Percentiles rank a stretch among this genome's conserved stretches.
Conservation (phyloP, 768 basidiomycete genomes). For the Goffeauzyma gilvescens region DNA sequence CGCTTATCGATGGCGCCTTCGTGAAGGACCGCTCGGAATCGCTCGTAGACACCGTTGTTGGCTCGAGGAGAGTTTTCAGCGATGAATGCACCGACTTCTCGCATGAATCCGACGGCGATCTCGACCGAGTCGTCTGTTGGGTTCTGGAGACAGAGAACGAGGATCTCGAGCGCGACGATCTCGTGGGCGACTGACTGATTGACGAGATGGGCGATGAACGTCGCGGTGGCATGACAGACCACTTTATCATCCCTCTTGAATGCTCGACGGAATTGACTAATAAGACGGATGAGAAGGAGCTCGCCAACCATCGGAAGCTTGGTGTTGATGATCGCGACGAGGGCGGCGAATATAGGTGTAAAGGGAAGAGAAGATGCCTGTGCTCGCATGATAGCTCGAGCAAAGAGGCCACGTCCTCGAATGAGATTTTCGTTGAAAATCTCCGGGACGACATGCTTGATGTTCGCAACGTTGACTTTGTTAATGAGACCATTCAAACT, state of each 20-base stretch:
- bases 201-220: constrained; percentile 73
- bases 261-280: constrained; percentile 82
- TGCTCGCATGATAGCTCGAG: constrained; percentile 91
- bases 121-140: constrained; percentile 97
- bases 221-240: constrained; percentile 80
- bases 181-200: constrained; percentile 88
- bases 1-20: constrained; percentile 88
- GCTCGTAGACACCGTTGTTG: constrained; percentile 83
- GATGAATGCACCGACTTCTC: constrained; percentile 90
- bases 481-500: constrained; percentile 98
- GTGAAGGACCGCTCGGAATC: constrained; percentile 89
- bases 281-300: constrained; percentile 63
- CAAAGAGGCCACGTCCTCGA: constrained; percentile 77
- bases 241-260: constrained; percentile 98
- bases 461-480: constrained; percentile 89
- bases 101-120: constrained; percentile 91
- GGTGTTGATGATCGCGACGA: constrained; percentile 88
- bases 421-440: constrained; percentile 85
- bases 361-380: constrained; percentile 93
- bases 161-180: constrained; percentile 81
- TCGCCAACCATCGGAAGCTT: constrained; percentile 95
- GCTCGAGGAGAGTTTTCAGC: constrained; percentile 84
- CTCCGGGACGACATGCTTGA: constrained; percentile 80
- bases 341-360: constrained; percentile 85
- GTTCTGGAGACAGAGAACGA: constrained; percentile 81